These are phyloP conservation scores for Leccinum griseonigrum DNA, from an alignment of 1,284 basidiomycete species.

Conservation along the genomic window DNA sequence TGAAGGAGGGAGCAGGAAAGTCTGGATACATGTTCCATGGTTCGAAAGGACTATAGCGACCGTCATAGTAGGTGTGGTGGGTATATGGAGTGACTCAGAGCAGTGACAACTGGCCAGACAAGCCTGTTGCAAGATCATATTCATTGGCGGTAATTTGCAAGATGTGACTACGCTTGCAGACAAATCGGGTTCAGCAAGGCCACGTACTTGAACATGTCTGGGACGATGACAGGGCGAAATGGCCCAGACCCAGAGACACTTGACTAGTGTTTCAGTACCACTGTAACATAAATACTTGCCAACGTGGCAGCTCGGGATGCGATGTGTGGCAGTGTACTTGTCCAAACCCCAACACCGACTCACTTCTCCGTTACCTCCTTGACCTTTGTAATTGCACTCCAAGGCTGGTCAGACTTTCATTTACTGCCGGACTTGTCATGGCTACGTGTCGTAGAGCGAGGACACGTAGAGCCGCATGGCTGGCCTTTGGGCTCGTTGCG, in stretches of 20 bases:
- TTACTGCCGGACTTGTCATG: constrained; percentile 12
- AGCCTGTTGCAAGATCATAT: too few relatives aligned
- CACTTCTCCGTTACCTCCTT: neutral
- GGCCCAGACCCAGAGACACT: neutral
- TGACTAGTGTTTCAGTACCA: too few relatives aligned
- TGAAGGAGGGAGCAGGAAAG: neutral
- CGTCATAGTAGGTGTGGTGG: constrained; percentile 12
- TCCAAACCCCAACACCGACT: neutral
- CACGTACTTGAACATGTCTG: too few relatives aligned
- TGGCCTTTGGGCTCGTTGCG: constrained; percentile 55
- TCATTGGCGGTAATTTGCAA: too few relatives aligned
- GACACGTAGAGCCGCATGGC: constrained; percentile 57
- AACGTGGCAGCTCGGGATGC: constrained; percentile 18
- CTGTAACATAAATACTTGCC: neutral
- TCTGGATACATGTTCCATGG: constrained; percentile 6
- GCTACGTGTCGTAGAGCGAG: constrained; percentile 17
- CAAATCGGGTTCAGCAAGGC: too few relatives aligned
- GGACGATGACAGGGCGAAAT: neutral
- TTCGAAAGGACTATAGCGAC: constrained; percentile 8
- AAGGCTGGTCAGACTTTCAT: neutral
- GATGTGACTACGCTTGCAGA: too few relatives aligned
- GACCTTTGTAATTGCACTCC: neutral
- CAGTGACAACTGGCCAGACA: constrained; percentile 1
- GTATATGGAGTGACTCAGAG: constrained; percentile 1
- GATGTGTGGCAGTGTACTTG: constrained; percentile 18